Conservation (phyloP, 1,139 yeast genomes). For the Geotrichum restrictum region DNA sequence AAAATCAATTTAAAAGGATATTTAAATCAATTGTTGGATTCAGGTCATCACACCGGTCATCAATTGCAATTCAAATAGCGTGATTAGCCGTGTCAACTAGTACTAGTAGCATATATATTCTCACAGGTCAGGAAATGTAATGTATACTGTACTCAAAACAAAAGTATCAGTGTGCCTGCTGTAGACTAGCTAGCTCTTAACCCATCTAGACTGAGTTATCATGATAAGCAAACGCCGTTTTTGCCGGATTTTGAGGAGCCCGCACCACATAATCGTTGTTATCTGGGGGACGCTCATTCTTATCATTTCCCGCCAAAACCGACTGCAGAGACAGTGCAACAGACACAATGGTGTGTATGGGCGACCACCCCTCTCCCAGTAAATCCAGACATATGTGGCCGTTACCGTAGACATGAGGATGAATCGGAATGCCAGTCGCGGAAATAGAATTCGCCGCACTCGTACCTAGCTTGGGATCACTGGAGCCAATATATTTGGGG, state of each 20-base stretch:
- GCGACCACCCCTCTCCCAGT: slow-evolving; percentile 69
- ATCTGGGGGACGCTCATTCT: slow-evolving; percentile 48
- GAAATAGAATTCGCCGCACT: slow-evolving; percentile 23
- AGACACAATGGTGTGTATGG: slow-evolving; percentile 57
- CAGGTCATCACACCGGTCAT: too few relatives aligned
- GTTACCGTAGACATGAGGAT: slow-evolving; percentile 69
- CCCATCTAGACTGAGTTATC: slow-evolving; percentile 49
- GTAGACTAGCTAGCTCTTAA: too few relatives aligned
- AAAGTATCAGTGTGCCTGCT: too few relatives aligned
- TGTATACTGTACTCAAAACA: too few relatives aligned
- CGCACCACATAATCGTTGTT: slow-evolving; percentile 46
- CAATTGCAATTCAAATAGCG: too few relatives aligned
- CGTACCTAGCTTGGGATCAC: neutral
- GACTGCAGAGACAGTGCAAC: slow-evolving; percentile 60
- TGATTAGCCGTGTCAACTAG: too few relatives aligned
- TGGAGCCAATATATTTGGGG: too few relatives aligned
- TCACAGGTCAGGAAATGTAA: too few relatives aligned
- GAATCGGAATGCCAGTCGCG: slow-evolving; percentile 49
- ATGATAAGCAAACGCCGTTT: slow-evolving; percentile 39
- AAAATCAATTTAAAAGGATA: too few relatives aligned
- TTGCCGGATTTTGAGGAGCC: slow-evolving; percentile 59
- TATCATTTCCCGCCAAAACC: slow-evolving; percentile 53
- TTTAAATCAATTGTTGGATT: too few relatives aligned
- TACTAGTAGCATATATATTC: too few relatives aligned
- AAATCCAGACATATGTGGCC: slow-evolving; percentile 61